Evolutionary conservation across 139 green algal genomes (phyloP), one percentile per base, ranked within the genome.

Genomic region (Diplosphaera chodatii): DNA sequence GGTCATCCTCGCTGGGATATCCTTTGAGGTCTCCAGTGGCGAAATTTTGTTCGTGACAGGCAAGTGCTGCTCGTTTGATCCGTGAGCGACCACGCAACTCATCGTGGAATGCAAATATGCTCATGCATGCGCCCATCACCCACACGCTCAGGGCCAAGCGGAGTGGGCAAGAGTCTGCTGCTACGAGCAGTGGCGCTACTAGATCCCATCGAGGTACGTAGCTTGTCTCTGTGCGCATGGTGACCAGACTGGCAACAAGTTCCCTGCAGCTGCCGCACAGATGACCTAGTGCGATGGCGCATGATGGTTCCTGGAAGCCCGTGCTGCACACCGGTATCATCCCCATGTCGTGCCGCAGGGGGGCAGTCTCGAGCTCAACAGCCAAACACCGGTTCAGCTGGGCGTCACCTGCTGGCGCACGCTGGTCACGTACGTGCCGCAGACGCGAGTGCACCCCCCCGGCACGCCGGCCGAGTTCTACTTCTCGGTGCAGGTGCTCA

Each of bases 121-220:
- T n/a, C n/a, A n/a, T n/a, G n/a, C n/a, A n/a, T n/a, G n/a, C n/a
- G n/a, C n/a, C n/a, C n/a, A n/a, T n/a, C n/a, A n/a, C n/a, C n/a
- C n/a, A n/a, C n/a, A n/a, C n/a, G n/a, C n/a, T n/a, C 72, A 5
- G 91, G 91, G 0, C 88, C 91, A 1, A 85, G 70, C 13, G 91
- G 91, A 4, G 82, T 91, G 13, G 91, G 91, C 30, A 97, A 97
- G 71, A 88, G 78, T 25, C 77, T 96, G 15, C 71, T 97, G 5
- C 77, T 97, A 31, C 80, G 89, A 4, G 55, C 74, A 0, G 22
- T 96, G 0, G 90, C 90, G 0, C 82, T 65, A 23, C 73, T 96
- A 0, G 84, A 94, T 55, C 78, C 85, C 0, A 66, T 72, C 0
- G 72, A 89, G 79, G 86, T 82, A 18, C 64, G 6, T 41, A n/a